These are phyloP conservation scores for Solanum hybrid DNA, from an alignment of 305 asterid genomes.

Conservation along the genomic window DNA sequence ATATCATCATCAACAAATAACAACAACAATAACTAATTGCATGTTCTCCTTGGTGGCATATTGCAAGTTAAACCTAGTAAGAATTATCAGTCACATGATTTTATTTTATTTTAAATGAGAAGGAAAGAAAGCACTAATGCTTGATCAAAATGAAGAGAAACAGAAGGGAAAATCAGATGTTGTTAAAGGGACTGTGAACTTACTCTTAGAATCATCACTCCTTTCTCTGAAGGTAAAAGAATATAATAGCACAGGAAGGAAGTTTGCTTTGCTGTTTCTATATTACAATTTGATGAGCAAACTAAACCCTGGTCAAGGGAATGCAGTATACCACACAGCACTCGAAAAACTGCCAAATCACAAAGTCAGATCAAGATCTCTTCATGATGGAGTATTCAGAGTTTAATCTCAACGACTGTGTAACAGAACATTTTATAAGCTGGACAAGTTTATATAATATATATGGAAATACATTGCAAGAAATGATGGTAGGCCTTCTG, in stretches of 20 bases:
- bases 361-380: constrained; percentile 16
- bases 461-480: neutral
- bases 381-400: constrained; percentile 3
- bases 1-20: neutral
- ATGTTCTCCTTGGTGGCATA: neutral
- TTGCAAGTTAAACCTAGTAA: neutral
- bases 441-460: neutral
- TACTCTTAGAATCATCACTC: constrained; percentile 92
- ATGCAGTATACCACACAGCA: constrained; percentile 52
- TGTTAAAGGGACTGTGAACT: constrained; percentile 4
- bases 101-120: neutral
- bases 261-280: constrained; percentile 62
- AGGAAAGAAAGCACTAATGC: neutral
- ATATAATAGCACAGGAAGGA: constrained; percentile 71
- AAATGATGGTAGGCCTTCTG: constrained; percentile 6
- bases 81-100: neutral
- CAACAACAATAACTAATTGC: neutral
- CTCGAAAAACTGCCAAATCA: constrained; percentile 63
- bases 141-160: neutral
- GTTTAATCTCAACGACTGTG: neutral
- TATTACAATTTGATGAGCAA: constrained; percentile 70
- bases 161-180: neutral
- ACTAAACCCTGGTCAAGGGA: constrained; percentile 89
- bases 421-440: neutral
- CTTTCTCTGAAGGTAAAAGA: constrained; percentile 82